phyloP scores from a whole-genome alignment of 176 grass and related monocot species.

The Raddia guianensis region DNA sequence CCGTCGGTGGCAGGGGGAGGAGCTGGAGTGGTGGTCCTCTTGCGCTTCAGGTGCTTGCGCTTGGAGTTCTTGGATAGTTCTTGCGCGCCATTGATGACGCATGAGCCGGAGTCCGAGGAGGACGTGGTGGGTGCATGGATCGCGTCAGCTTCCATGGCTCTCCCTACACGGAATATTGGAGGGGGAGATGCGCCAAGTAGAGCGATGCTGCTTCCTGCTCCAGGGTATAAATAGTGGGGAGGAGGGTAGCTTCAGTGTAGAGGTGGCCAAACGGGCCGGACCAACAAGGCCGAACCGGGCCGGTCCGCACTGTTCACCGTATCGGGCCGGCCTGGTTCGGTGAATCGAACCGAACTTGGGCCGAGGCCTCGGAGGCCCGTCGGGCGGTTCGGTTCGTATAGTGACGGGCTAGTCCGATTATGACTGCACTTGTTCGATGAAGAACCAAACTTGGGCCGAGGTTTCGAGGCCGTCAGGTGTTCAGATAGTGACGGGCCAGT shows the following conservation, averaged over 20 bases:
- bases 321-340: no score
- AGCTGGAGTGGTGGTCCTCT: background rate
- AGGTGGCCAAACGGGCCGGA: no score
- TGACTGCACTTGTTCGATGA: no score
- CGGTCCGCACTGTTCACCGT: no score
- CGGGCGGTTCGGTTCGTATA: no score
- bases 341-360: no score
- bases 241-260: background rate
- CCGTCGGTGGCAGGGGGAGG: background rate
- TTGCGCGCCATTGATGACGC: slow-evolving; percentile 39
- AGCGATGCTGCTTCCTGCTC: background rate
- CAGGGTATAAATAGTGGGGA: slow-evolving; percentile 50
- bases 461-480: no score
- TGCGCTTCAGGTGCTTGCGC: slow-evolving; percentile 32
- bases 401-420: no score
- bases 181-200: background rate
- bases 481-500: no score
- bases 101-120: slow-evolving; percentile 25
- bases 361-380: no score
- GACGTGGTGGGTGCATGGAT: slow-evolving; percentile 48
- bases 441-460: no score
- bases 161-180: background rate
- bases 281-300: no score
- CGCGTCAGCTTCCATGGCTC: slow-evolving; percentile 45
- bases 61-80: slow-evolving; percentile 14